These are phyloP conservation scores for Neurospora sp. DNA, from an alignment of 495 filamentous ascomycete species.

Conservation along the genomic window DNA sequence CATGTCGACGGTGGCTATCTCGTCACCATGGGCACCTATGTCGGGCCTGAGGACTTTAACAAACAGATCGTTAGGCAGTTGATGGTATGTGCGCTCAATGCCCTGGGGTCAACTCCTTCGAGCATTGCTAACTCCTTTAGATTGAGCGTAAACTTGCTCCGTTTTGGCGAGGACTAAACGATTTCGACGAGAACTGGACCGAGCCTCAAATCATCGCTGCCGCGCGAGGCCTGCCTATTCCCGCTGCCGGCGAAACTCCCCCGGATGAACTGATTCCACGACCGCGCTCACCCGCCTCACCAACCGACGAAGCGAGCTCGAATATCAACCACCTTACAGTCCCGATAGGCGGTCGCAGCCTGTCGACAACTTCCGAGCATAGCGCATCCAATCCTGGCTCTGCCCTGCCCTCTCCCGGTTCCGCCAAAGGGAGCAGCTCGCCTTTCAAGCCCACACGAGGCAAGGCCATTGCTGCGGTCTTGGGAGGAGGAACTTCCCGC, in stretches of 20 bases:
- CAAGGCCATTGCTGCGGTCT: slow-evolving; percentile 72
- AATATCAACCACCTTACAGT: slow-evolving; percentile 61
- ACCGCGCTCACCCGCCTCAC: slow-evolving; percentile 30
- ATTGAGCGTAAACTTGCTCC: slow-evolving; percentile 88
- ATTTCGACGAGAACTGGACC: slow-evolving; percentile 81
- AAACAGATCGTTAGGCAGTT: slow-evolving; percentile 83
- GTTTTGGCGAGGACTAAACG: slow-evolving; percentile 89
- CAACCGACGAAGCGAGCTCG: slow-evolving; percentile 15
- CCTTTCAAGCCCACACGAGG: slow-evolving; percentile 48
- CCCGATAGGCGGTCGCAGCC: slow-evolving; percentile 63
- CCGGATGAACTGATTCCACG: slow-evolving; percentile 50
- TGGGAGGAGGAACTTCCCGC: slow-evolving; percentile 61
- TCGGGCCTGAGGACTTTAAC: slow-evolving; percentile 84
- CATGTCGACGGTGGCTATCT: slow-evolving; percentile 90
- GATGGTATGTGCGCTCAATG: slow-evolving; percentile 51
- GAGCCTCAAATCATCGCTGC: slow-evolving; percentile 90
- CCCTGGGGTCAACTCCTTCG: not conserved
- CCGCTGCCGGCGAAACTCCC: slow-evolving; percentile 71
- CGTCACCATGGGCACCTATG: slow-evolving; percentile 90
- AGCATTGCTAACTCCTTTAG: slow-evolving; percentile 32
- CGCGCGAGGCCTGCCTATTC: slow-evolving; percentile 74
- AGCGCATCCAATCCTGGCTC: slow-evolving; percentile 38
- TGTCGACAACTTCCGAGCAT: slow-evolving; percentile 63
- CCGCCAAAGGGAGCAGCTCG: slow-evolving; percentile 24
- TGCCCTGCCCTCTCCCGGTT: slow-evolving; percentile 48